Evolutionary conservation across 2,329 filamentous ascomycete genomes (phyloP), one percentile per base, ranked within the genome.

Genomic region (Hymenoscyphus occultus): DNA sequence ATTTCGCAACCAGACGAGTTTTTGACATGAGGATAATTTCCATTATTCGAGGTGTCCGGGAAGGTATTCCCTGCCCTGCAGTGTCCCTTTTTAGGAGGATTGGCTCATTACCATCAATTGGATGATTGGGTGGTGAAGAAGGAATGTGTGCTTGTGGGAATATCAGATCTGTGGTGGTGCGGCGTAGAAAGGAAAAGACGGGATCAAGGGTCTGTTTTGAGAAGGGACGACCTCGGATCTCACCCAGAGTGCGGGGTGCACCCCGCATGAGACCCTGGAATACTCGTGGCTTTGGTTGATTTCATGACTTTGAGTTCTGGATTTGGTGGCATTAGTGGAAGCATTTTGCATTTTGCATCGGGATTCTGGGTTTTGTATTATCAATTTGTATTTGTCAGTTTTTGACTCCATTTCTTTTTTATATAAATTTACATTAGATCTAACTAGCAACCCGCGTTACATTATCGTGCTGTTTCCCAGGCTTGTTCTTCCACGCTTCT

Each of bases 241-340:
- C 16, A 57, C n/a, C n/a, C 32, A 57, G 28, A 22, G 28, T 57
- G 56, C 31, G 31, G 56, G 54, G 56, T 35, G 13, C 54, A 54
- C 59, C 59, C 59, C 59, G 59, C 59, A 61, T 61, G 35, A 51
- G 58, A 42, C 28, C 58, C 40, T 16, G n/a, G n/a, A 22, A 48
- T 4, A 5, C 39, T 60, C 28, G 39, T 40, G 39, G 58, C 35
- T 60, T 40, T 60, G 39, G 40, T 42, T 16, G 28, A n/a, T 61
- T 28, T 51, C 35, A 14, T 16, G 14, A 22, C 35, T 48, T 61
- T 56, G 28, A 12, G 14, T 32, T 60, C 19, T 39, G 39, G 59
- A 19, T 42, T 48, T 39, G n/a, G 9, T n/a, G 16, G 58, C 39
- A 31, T 19, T 16, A 57, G 12, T 39, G 32, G 13, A 9, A 57